A percentile compares a stretch with the other conserved stretches of the same genome.
phyloP scores from a whole-genome alignment of 225 moss, liverwort and hornwort genomes.

The Lunularia cruciata region DNA sequence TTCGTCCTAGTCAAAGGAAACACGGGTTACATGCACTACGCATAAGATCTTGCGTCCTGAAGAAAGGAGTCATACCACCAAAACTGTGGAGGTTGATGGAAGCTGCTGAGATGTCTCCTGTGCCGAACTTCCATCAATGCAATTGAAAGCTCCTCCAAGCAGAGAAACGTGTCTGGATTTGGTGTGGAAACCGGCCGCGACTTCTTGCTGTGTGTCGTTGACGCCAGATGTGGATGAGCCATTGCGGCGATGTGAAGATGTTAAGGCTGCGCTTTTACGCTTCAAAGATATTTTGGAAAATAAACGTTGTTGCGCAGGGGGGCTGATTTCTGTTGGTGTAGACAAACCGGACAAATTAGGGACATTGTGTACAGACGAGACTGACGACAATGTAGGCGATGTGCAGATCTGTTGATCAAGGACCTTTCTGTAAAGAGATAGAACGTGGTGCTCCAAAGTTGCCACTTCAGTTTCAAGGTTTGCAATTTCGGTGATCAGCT shows the following conservation, averaged over 20 bases:
- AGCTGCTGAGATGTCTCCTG: constrained; percentile 37
- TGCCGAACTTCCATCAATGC: constrained; percentile 73
- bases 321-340: not conserved
- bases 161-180: constrained; percentile 73
- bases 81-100: constrained; percentile 7
- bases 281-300: constrained; percentile 45
- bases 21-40: too few relatives aligned
- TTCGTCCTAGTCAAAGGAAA: too few relatives aligned
- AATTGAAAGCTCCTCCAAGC: constrained; percentile 62
- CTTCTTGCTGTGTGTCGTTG: constrained; percentile 33
- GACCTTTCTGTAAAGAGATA: constrained; percentile 76
- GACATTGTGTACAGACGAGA: constrained; percentile 31
- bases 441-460: constrained; percentile 81
- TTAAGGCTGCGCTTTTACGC: constrained; percentile 35
- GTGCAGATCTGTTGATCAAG: constrained; percentile 58
- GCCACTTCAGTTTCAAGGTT: constrained; percentile 81
- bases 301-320: constrained; percentile 27
- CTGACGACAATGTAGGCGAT: constrained; percentile 20
- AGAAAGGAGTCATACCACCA: not conserved
- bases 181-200: constrained; percentile 10
- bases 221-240: constrained; percentile 30
- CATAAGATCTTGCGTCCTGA: not conserved
- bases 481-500: constrained; percentile 75
- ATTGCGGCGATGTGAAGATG: constrained; percentile 45
- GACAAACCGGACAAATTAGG: constrained; percentile 49